A percentile compares a stretch with the other conserved stretches of the same genome.
Evolutionary conservation across 139 green algal genomes (phyloP).

Genomic region (Chlorella sp.): DNA sequence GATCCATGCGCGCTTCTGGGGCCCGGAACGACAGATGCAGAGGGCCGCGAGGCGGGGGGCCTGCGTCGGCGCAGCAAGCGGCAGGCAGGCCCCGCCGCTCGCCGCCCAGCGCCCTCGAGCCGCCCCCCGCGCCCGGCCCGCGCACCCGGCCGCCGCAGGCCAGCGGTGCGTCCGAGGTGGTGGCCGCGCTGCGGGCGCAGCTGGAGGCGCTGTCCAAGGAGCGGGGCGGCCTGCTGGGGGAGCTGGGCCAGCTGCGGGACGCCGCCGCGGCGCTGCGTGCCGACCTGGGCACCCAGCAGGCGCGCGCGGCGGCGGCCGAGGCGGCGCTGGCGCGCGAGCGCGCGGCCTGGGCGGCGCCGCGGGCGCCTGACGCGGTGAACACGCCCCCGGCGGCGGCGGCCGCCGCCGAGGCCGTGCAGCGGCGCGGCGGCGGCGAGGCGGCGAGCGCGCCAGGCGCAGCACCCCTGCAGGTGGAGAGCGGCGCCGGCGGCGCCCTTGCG

Average conservation of each 20-base stretch:
- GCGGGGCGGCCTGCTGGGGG: slow-evolving; percentile 7
- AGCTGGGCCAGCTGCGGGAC: slow-evolving; percentile 16
- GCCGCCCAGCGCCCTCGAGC: no score
- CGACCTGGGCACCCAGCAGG: slow-evolving; percentile 1
- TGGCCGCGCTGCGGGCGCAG: slow-evolving; percentile 21
- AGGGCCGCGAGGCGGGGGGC: no score
- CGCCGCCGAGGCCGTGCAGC: slow-evolving; percentile 3
- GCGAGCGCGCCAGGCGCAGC: neutral
- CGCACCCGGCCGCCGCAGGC: no score
- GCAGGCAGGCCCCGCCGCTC: no score
- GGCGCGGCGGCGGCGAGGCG: neutral
- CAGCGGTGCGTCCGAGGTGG: slow-evolving; percentile 18
- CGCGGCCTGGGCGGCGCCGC: neutral
- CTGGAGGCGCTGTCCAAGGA: slow-evolving; percentile 14
- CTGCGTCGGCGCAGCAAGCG: no score
- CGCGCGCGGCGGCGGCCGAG: slow-evolving; percentile 6
- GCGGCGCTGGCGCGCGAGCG: no score
- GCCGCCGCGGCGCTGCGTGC: slow-evolving; percentile 10
- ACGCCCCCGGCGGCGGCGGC: neutral
- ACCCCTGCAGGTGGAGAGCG: neutral
- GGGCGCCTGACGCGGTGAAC: neutral
- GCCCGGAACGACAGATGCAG: no score
- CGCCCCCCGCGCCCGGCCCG: no score
- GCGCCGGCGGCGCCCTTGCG: neutral
- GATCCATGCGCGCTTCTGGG: no score